Evolutionary conservation across 495 filamentous ascomycete species (phyloP).

Genomic region (Tuber aestivum): DNA sequence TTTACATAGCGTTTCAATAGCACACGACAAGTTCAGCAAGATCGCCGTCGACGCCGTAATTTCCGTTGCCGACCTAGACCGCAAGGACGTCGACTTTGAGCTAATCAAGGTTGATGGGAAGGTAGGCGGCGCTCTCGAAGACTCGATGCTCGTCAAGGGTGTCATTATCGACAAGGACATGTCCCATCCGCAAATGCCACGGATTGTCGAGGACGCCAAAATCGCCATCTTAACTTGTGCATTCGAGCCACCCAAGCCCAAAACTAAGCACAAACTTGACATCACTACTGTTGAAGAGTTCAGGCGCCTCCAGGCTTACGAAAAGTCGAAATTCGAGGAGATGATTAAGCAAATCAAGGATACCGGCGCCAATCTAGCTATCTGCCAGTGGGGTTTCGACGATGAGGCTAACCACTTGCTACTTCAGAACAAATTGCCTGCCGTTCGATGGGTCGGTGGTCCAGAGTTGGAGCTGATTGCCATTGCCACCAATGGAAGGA

Average conservation of each 20-base stretch:
- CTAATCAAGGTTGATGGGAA: slow-evolving; percentile 99
- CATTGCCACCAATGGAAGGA: slow-evolving; percentile 95
- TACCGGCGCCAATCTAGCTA: slow-evolving; percentile 92
- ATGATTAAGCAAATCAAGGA: slow-evolving; percentile 99
- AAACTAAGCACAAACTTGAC: slow-evolving; percentile 99
- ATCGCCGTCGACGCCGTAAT: slow-evolving; percentile 97
- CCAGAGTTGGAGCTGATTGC: slow-evolving; percentile 98
- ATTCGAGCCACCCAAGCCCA: slow-evolving; percentile 99
- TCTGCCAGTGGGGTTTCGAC: slow-evolving; percentile 99
- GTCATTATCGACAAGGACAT: slow-evolving; percentile 99
- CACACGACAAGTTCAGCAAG: slow-evolving; percentile 93
- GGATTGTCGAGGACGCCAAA: slow-evolving; percentile 87
- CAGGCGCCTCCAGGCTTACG: slow-evolving; percentile 91
- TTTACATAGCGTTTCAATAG: slow-evolving; percentile 73
- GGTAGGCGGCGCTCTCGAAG: slow-evolving; percentile 90
- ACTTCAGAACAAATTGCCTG: slow-evolving; percentile 89
- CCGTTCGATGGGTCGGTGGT: slow-evolving; percentile 95
- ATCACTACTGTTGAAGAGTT: slow-evolving; percentile 97
- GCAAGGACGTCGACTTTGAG: slow-evolving; percentile 98
- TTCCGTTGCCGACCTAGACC: slow-evolving; percentile 90
- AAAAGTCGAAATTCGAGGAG: slow-evolving; percentile 90
- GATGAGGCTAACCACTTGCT: slow-evolving; percentile 98
- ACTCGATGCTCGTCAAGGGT: slow-evolving; percentile 89
- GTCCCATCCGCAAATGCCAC: slow-evolving; percentile 98
- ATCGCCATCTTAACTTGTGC: slow-evolving; percentile 96